These are phyloP conservation scores for Xerocomellus intermedius DNA, from an alignment of 768 basidiomycete genomes.

Conservation along the genomic window DNA sequence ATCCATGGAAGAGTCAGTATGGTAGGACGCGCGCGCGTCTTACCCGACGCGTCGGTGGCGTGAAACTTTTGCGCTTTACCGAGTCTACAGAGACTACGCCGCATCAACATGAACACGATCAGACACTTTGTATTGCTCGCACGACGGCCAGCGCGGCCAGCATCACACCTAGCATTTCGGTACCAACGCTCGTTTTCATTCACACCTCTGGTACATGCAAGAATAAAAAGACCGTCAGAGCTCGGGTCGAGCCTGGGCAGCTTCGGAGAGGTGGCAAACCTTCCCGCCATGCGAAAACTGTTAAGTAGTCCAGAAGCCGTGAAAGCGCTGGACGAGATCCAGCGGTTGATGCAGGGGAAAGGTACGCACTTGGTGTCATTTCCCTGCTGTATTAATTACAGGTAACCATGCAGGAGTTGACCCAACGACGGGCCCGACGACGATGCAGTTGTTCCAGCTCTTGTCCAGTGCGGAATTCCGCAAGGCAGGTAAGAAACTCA, in stretches of 20 bases:
- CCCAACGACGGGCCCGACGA: constrained; percentile 44
- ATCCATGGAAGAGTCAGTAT: constrained; percentile 53
- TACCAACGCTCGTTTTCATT: constrained; percentile 30
- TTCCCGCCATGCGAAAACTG: constrained; percentile 47
- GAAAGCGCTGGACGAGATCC: constrained; percentile 45
- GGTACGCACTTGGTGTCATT: constrained; percentile 32
- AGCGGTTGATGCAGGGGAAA: constrained; percentile 44
- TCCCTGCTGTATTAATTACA: not conserved
- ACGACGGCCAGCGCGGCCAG: constrained; percentile 17
- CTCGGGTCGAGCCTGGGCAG: constrained; percentile 37
- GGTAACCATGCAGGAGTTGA: constrained; percentile 44
- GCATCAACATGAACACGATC: constrained; percentile 22
- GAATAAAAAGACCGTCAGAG: constrained; percentile 29
- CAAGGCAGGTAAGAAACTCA: constrained; percentile 43
- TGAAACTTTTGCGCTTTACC: constrained; percentile 2
- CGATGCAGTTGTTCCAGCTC: constrained; percentile 54
- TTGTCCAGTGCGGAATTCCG: constrained; percentile 53
- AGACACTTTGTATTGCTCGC: constrained; percentile 14
- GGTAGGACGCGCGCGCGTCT: not conserved
- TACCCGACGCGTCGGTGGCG: constrained; percentile 23
- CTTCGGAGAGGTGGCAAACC: constrained; percentile 41
- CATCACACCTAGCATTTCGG: constrained; percentile 5
- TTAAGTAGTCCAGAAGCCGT: constrained; percentile 50
- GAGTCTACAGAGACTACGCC: not conserved
- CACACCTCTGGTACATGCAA: constrained; percentile 30